These are phyloP conservation scores for Pilasporangium apinafurcum DNA, from an alignment of 352 stramenopile genomes.

Conservation along the genomic window DNA sequence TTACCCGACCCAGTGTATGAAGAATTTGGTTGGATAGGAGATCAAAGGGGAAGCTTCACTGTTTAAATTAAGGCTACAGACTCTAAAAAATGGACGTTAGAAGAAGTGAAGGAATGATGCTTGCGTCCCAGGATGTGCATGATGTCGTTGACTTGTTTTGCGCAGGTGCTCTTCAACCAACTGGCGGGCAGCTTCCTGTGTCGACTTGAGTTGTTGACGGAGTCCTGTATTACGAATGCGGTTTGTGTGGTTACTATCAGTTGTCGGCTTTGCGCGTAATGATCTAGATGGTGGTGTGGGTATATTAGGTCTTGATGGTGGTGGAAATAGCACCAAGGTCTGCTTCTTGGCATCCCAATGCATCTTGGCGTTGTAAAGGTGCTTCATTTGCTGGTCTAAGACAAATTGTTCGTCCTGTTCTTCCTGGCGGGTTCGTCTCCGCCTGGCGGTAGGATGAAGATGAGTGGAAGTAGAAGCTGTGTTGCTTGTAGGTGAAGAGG, in stretches of 20 bases:
- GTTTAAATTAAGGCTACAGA: too few relatives aligned
- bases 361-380: conserved; percentile 35
- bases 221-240: neutral
- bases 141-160: conserved; percentile 5
- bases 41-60: too few relatives aligned
- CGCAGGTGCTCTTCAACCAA: conserved; percentile 14
- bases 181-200: conserved; percentile 8
- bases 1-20: too few relatives aligned
- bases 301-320: conserved; percentile 15
- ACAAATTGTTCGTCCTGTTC: conserved; percentile 11
- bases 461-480: conserved; percentile 6
- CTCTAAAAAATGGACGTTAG: too few relatives aligned
- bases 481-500: neutral
- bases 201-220: conserved; percentile 9
- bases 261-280: too few relatives aligned
- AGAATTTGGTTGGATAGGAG: too few relatives aligned
- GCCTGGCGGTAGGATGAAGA: neutral
- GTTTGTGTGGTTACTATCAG: neutral
- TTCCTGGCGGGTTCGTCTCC: neutral
- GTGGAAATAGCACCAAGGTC: conserved; percentile 18
- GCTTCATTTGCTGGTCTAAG: conserved; percentile 24
- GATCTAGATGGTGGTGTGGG: too few relatives aligned
- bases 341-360: conserved; percentile 26
- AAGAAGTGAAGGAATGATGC: conserved; percentile 4
- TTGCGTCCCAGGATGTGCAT: neutral